Conservation (phyloP, 805 yeast genomes). For the Helenozyma baotianmanensis region DNA sequence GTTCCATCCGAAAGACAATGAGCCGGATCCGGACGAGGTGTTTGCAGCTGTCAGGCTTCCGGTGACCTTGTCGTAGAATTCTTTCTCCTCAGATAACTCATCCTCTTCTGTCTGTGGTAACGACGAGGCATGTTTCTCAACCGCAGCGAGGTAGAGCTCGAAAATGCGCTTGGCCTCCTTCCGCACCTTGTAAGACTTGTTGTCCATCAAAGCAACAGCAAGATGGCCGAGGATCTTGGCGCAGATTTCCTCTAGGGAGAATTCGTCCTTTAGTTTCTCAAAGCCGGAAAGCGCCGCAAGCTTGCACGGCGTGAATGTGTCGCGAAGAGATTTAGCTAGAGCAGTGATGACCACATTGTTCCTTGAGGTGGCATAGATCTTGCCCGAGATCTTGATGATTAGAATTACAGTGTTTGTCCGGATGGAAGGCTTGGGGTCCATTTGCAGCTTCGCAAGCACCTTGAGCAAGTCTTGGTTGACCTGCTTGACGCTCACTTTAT, state of each 20-base stretch:
- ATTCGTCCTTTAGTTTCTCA: constrained; percentile 56
- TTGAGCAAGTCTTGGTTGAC: constrained; percentile 82
- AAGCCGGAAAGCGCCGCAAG: constrained; percentile 75
- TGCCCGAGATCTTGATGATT: constrained; percentile 59
- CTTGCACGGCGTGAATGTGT: constrained; percentile 70
- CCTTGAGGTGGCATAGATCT: constrained; percentile 52
- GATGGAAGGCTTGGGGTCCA: constrained; percentile 70
- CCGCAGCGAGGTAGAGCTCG: constrained; percentile 45
- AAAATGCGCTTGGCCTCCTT: constrained; percentile 67
- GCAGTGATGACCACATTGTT: constrained; percentile 83
- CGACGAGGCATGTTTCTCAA: constrained; percentile 33
- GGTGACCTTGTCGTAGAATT: constrained; percentile 28
- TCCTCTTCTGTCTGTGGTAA: constrained; percentile 33
- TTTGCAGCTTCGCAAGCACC: constrained; percentile 75
- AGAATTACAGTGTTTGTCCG: constrained; percentile 73
- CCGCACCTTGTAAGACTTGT: constrained; percentile 59
- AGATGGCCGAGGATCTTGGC: constrained; percentile 78
- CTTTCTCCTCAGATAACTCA: constrained; percentile 34
- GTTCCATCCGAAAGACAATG: constrained; percentile 32
- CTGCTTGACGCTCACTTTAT: constrained; percentile 69
- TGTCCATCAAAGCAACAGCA: constrained; percentile 79
- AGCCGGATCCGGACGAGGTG: constrained; percentile 6
- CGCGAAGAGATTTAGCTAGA: constrained; percentile 75
- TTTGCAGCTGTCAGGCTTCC: constrained; percentile 8
- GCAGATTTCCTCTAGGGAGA: constrained; percentile 72